Base-by-base conservation (phyloP, 2,329 filamentous ascomycete genomes). In the Alternaria triticimaculans region DNA sequence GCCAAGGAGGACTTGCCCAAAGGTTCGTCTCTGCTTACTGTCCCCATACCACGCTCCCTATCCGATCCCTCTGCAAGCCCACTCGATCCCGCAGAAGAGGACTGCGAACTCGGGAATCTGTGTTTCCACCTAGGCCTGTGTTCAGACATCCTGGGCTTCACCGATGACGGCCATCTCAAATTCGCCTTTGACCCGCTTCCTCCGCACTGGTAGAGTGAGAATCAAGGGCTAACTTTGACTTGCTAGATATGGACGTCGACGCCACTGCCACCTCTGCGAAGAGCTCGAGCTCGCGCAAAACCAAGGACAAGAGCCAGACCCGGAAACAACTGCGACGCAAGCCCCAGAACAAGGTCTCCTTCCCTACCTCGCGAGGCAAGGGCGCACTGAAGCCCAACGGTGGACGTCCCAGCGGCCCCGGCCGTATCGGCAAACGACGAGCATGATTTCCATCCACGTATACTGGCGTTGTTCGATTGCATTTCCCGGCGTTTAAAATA, bases 241-340 rank as follows among this genome's bases (percentile, higher is more conserved):
- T 58, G 20, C 53, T 71, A 80, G 80, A 78, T 57, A 81, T 82
- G 78, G 81, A 83, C 51, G 71, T 80, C 61, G 80, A 81, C 66
- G 74, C 70, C 54, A 66, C 72, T 48, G 45, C 71, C 48, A 54
- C 65, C 33, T 58, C 67, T 15, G 21, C 65, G 6, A 62, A 72
- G 56, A 72, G 68, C 44, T 73, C 72, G 57, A 41, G 37, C 37
- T 41, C 37, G 57, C 72, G 73, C 62, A 79, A 75, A 59, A 79
- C 54, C 59, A 65, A 80, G 64, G 73, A 74, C 72, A 76, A 76
- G 71, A 76, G 67, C 62, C 70, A 71, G 61, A 66, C 77, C 37
- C 74, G 76, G 68, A 81, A 80, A 71, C 76, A 78, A 68, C 72
- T 71, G 55, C 75, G 76, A 25, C 74, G 76, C 43, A 81, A 80